Conservation (phyloP, 2,329 filamentous ascomycete genomes). For the Colletotrichum australisinense region DNA sequence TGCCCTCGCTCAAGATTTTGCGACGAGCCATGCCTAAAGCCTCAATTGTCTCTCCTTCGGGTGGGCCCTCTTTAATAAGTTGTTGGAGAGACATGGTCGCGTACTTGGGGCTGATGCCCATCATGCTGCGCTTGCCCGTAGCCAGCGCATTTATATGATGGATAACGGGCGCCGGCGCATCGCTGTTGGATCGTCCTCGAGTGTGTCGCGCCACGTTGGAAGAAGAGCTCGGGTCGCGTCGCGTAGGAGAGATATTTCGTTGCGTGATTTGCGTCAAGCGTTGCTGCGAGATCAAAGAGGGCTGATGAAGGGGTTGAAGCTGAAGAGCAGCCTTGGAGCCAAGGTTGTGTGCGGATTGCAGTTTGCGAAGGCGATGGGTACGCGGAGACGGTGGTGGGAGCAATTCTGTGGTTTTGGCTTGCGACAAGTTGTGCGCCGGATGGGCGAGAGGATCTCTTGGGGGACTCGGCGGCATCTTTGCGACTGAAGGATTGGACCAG, state of each 20-base stretch:
- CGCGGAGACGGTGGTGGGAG: slow-evolving; percentile 71
- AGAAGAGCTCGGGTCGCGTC: slow-evolving; percentile 33
- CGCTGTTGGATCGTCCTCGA: slow-evolving; percentile 79
- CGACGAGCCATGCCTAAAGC: slow-evolving; percentile 75
- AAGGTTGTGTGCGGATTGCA: slow-evolving; percentile 80
- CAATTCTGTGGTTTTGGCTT: slow-evolving; percentile 54
- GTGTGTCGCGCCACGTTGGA: slow-evolving; percentile 54
- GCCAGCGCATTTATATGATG: slow-evolving; percentile 51
- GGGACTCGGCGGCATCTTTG: slow-evolving; percentile 45
- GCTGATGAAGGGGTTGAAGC: slow-evolving; percentile 36
- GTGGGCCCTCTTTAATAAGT: slow-evolving; percentile 83
- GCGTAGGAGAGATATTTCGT: slow-evolving; percentile 40
- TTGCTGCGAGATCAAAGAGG: slow-evolving; percentile 73
- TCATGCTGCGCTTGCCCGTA: slow-evolving; percentile 47
- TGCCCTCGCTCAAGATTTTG: slow-evolving; percentile 80
- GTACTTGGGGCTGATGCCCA: slow-evolving; percentile 54
- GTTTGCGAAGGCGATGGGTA: slow-evolving; percentile 76
- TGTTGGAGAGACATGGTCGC: slow-evolving; percentile 75
- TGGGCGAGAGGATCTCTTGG: slow-evolving; percentile 41
- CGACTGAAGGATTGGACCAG: slow-evolving; percentile 5
- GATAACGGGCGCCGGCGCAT: slow-evolving; percentile 62
- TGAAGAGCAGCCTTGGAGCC: slow-evolving; percentile 63
- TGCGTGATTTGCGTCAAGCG: slow-evolving; percentile 62
- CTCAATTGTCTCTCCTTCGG: slow-evolving; percentile 73
- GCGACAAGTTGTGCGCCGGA: slow-evolving; percentile 38